Conservation (phyloP, 805 yeast genomes). For the Barnettozyma wickerhamii region DNA sequence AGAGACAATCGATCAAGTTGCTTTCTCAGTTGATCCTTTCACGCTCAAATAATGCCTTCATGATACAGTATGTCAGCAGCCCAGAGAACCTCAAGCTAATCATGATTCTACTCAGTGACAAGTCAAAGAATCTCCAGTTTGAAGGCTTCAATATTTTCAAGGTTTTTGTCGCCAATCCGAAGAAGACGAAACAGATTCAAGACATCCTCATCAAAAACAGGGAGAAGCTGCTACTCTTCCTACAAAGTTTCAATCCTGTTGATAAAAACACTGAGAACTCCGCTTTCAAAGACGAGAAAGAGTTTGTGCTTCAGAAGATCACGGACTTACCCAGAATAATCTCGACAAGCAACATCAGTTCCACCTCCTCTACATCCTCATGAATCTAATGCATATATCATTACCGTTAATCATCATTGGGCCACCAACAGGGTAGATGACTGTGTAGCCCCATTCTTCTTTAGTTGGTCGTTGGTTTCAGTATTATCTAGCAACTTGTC, state of each 20-base stretch:
- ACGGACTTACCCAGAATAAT: constrained; percentile 61
- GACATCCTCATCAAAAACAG: constrained; percentile 85
- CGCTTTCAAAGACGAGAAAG: constrained; percentile 71
- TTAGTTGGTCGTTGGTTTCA: neutral
- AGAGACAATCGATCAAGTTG: constrained; percentile 81
- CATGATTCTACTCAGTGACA: constrained; percentile 84
- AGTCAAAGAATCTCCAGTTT: constrained; percentile 79
- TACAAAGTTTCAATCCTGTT: constrained; percentile 58
- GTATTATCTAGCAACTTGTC: too few relatives aligned
- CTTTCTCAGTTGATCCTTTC: constrained; percentile 67
- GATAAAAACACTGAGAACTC: constrained; percentile 53
- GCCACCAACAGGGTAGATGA: too few relatives aligned
- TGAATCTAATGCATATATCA: neutral
- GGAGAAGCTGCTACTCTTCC: constrained; percentile 65
- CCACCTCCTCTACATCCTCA: constrained; percentile 2
- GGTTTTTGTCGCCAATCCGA: constrained; percentile 94
- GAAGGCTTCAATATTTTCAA: constrained; percentile 94
- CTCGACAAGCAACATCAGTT: constrained; percentile 19
- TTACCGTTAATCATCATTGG: too few relatives aligned
- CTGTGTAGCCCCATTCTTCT: too few relatives aligned
- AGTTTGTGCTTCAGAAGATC: constrained; percentile 72
- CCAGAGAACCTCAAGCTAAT: constrained; percentile 80
- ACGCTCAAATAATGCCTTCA: constrained; percentile 64
- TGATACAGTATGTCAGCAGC: constrained; percentile 73
- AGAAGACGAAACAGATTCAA: constrained; percentile 70